These are phyloP conservation scores for Coemansia sp. DNA, from an alignment of 192 early-diverging fungal genomes.

Conservation along the genomic window DNA sequence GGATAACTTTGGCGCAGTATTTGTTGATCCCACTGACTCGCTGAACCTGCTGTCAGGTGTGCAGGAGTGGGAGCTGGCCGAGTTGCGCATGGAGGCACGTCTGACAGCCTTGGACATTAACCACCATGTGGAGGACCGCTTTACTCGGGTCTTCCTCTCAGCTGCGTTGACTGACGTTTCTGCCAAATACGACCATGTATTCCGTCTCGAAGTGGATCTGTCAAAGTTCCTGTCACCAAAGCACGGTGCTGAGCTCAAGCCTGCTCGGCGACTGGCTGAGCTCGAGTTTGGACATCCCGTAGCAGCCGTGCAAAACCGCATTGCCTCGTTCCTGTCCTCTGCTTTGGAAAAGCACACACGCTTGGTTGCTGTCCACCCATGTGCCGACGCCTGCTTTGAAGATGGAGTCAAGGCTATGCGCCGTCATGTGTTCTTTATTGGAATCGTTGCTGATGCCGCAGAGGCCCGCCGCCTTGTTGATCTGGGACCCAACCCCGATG, in stretches of 20 bases:
- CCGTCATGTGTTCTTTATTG: slow-evolving; percentile 60
- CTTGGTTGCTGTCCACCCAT: slow-evolving; percentile 45
- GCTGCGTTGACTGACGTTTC: slow-evolving; percentile 10
- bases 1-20: slow-evolving; percentile 69
- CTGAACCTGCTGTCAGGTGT: slow-evolving; percentile 80
- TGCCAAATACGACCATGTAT: slow-evolving; percentile 37
- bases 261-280: slow-evolving; percentile 18
- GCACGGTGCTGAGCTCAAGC: slow-evolving; percentile 6
- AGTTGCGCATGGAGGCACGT: slow-evolving; percentile 52
- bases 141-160: slow-evolving; percentile 35
- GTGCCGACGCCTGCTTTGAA: slow-evolving; percentile 53
- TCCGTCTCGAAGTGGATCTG: slow-evolving; percentile 36
- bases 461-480: slow-evolving; percentile 75
- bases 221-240: slow-evolving; percentile 22
- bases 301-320: slow-evolving; percentile 18
- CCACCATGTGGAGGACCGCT: slow-evolving; percentile 17
- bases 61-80: slow-evolving; percentile 61
- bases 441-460: slow-evolving; percentile 71
- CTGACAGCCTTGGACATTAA: slow-evolving; percentile 33
- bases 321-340: slow-evolving; percentile 22
- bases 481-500: slow-evolving; percentile 77
- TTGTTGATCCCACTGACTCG: slow-evolving; percentile 82
- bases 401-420: slow-evolving; percentile 48
- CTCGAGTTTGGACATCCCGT: slow-evolving; percentile 31
- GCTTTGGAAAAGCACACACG: slow-evolving; percentile 27